phyloP scores from a whole-genome alignment of 2,329 filamentous ascomycete genomes.

The Trichoderma harzianum region DNA sequence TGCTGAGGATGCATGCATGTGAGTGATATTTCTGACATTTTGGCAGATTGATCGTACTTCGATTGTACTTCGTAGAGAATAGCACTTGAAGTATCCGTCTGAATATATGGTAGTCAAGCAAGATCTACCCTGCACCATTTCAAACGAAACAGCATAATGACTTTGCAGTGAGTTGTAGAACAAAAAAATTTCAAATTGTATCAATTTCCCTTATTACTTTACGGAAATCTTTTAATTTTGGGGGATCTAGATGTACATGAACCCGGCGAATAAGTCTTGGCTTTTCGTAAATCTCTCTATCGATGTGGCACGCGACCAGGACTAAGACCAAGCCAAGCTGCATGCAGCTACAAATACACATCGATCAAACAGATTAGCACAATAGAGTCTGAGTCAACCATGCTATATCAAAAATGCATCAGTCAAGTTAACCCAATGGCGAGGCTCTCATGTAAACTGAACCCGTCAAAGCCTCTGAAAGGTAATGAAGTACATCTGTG shows the following conservation, averaged over 20 bases:
- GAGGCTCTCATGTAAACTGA: neutral
- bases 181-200: neutral
- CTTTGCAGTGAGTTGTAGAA: neutral
- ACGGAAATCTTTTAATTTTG: fast-evolving
- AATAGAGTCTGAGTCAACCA: neutral
- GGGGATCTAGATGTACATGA: neutral
- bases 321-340: neutral
- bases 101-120: neutral
- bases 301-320: neutral
- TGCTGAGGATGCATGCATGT: neutral
- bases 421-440: neutral
- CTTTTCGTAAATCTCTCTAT: neutral
- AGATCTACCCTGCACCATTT: neutral
- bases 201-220: neutral
- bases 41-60: neutral
- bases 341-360: neutral
- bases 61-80: neutral
- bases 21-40: neutral
- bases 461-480: no score
- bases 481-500: neutral
- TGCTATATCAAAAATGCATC: neutral
- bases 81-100: no score
- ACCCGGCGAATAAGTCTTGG: neutral
- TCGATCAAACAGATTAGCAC: neutral
- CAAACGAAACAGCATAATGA: neutral